A percentile compares a stretch with the other conserved stretches of the same genome.
These are phyloP conservation scores for Xylaria scruposa DNA, from an alignment of 495 filamentous ascomycete genomes.

Conservation along the genomic window DNA sequence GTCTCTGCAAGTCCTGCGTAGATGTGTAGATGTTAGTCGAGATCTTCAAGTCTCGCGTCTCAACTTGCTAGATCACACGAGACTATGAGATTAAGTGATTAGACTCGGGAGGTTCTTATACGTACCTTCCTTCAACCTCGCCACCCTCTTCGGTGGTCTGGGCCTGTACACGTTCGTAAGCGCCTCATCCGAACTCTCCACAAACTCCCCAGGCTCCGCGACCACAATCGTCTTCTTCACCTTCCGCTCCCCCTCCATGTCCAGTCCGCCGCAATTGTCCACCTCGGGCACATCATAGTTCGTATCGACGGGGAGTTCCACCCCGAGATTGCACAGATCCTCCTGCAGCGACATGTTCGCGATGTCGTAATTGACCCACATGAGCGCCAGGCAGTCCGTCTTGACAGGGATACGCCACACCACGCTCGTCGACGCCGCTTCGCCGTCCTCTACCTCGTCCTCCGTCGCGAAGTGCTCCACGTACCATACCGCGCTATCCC, in stretches of 20 bases:
- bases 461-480: slow-evolving; percentile 23
- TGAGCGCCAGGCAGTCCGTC: slow-evolving; percentile 25
- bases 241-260: slow-evolving; percentile 17
- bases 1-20: slow-evolving; percentile 16
- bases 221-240: neutral
- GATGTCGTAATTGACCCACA: slow-evolving; percentile 30
- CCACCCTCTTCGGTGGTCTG: slow-evolving; percentile 4
- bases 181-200: slow-evolving; percentile 26
- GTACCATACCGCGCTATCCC: slow-evolving; percentile 29
- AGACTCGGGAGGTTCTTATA: too few species aligned
- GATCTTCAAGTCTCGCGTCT: too few species aligned
- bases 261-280: slow-evolving; percentile 2
- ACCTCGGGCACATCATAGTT: slow-evolving; percentile 25
- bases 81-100: too few species aligned
- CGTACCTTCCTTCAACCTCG: slow-evolving; percentile 23
- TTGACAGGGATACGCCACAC: slow-evolving; percentile 32
- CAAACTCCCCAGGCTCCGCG: slow-evolving; percentile 30
- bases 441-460: slow-evolving; percentile 16
- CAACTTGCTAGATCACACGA: too few species aligned
- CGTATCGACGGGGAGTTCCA: slow-evolving; percentile 22
- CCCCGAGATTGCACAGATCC: slow-evolving; percentile 27
- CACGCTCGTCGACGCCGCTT: slow-evolving; percentile 24
- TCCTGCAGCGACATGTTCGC: slow-evolving; percentile 30
- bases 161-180: neutral
- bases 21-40: too few species aligned